Evolutionary conservation across 1,139 yeast genomes (phyloP), one percentile per base, ranked within the genome.

Genomic region (Spathaspora sp.): DNA sequence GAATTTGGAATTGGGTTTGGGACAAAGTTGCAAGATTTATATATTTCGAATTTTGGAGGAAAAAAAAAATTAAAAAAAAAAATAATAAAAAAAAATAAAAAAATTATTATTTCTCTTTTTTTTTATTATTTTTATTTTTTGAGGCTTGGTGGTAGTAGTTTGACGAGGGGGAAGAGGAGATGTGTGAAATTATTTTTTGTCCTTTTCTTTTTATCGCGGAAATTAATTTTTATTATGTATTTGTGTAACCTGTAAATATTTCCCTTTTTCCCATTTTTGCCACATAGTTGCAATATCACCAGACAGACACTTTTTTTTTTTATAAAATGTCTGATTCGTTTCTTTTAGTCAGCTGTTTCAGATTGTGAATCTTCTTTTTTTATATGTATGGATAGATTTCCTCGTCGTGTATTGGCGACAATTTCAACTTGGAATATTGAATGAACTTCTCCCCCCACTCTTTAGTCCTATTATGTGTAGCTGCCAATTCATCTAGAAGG

Each of bases 11-110:
- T 20, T 33, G 23, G 13, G 13, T 16, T 29, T 24, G 40, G 43
- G 43, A 25, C 26, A 41, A 20, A 34, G 39, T 41, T 41, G 43
- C 43, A 41, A 41, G 34, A 41, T 37, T 41, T 41, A 41, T 34
- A 41, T 41, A 41, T 41, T 29, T 16, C 11, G 24, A 20, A 17
- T 40, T 40, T 36, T 18, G 42, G 31, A 20, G 34, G 3, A 24
- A 36, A 20, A 18, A 40, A 39, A 40, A 16, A 31, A 31, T 31
- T 18, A 11, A 20, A 13, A 18, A 40, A 39, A 10, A 27, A n/a
- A 24, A 36, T 20, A 18, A 40, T 29, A 40, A 16, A 31, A 31
- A 40, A 13, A 11, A 20, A 13, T n/a, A 40, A 39, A 10, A 27
- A 25, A 17, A 27, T 15, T 31, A 26, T 9, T 10, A 26, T 10